These are phyloP conservation scores for Globisporangium cystogenes DNA, from an alignment of 352 stramenopile genomes.

Conservation along the genomic window DNA sequence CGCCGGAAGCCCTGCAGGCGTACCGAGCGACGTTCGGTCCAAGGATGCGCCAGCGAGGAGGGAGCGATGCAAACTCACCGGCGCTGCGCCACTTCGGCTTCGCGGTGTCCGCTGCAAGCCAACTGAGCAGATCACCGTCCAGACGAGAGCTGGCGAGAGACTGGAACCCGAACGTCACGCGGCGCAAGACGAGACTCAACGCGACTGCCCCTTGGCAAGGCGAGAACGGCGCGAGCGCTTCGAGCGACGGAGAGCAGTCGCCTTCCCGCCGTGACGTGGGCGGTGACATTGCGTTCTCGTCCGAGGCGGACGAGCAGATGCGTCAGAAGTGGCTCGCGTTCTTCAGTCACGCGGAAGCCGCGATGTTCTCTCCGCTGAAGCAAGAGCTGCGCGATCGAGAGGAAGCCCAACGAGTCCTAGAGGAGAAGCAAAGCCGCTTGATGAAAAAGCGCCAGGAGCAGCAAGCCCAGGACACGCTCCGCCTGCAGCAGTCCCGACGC, in stretches of 20 bases:
- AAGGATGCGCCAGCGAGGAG: background rate
- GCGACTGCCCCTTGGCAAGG: background rate
- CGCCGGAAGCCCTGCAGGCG: conserved; percentile 6
- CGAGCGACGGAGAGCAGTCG: background rate
- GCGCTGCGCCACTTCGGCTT: conserved; percentile 9
- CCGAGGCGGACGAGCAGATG: conserved; percentile 39
- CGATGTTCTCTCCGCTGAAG: conserved; percentile 50
- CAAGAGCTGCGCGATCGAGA: conserved; percentile 36
- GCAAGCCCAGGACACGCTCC: conserved; percentile 34
- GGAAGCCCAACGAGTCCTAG: conserved; percentile 29
- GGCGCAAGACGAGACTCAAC: background rate
- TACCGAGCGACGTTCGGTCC: conserved; percentile 9
- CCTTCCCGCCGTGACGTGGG: too few species aligned
- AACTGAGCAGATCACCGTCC: conserved; percentile 1
- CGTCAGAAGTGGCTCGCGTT: conserved; percentile 56
- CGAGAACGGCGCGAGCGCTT: background rate
- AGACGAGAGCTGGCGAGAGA: background rate
- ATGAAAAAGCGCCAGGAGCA: conserved; percentile 65
- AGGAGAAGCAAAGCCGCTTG: conserved; percentile 45
- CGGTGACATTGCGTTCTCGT: conserved; percentile 37
- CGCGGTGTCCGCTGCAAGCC: conserved; percentile 2
- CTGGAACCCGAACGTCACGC: background rate
- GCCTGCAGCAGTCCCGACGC: conserved; percentile 25
- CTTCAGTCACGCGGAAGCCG: conserved; percentile 43
- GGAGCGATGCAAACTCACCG: background rate